Conservation (phyloP, 805 yeast species). For the Groenewaldozyma salmanticensis region DNA sequence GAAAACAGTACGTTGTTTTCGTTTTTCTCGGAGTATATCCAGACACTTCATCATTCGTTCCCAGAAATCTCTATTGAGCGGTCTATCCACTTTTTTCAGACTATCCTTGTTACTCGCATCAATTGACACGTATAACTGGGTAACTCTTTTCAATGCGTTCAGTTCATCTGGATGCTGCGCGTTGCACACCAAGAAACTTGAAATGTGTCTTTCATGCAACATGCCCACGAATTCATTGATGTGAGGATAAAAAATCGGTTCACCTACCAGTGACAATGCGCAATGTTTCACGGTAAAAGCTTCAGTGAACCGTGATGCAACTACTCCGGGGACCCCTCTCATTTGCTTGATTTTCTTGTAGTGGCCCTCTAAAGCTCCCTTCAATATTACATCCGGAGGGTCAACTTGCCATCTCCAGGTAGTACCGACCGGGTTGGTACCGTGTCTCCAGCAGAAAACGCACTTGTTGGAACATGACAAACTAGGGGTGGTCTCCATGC, state of each 20-base stretch:
- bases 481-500: conserved; percentile 95
- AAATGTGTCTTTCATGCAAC: conserved; percentile 71
- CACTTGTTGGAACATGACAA: conserved; percentile 90
- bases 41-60: conserved; percentile 74
- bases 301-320: conserved; percentile 80
- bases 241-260: conserved; percentile 88
- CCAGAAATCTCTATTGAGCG: conserved; percentile 86
- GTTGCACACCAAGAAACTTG: conserved; percentile 85
- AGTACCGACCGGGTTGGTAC: conserved; percentile 93
- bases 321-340: conserved; percentile 94
- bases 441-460: conserved; percentile 97
- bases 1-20: conserved; percentile 75
- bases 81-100: conserved; percentile 77
- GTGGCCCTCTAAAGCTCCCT: conserved; percentile 83
- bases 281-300: conserved; percentile 86
- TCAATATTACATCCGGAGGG: conserved; percentile 70
- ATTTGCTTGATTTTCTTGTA: conserved; percentile 86
- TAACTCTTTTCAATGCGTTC: conserved; percentile 58
- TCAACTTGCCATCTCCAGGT: conserved; percentile 96
- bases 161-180: conserved; percentile 92
- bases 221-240: conserved; percentile 75
- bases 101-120: conserved; percentile 86
- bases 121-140: conserved; percentile 85
- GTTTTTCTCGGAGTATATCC: conserved; percentile 66
- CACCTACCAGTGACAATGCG: conserved; percentile 88